phyloP scores from a whole-genome alignment of 2,329 filamentous ascomycete genomes.

The Beauveria australis region DNA sequence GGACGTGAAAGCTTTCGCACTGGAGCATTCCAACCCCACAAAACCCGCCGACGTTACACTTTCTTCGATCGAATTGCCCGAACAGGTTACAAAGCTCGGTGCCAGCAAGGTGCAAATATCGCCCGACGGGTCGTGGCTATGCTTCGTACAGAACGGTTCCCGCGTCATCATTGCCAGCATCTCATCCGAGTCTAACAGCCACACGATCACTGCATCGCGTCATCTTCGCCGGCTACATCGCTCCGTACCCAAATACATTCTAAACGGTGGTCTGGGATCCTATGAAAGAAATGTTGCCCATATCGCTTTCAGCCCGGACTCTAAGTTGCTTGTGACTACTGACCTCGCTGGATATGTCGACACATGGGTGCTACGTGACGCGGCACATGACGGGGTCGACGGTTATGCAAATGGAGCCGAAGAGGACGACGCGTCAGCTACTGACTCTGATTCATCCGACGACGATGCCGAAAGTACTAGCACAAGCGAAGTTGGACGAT shows the following conservation, averaged over 20 bases:
- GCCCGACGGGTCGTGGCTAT: constrained; percentile 62
- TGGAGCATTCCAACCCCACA: constrained; percentile 43
- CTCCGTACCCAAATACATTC: constrained; percentile 44
- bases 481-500: constrained; percentile 47
- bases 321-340: constrained; percentile 66
- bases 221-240: constrained; percentile 46
- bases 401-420: constrained; percentile 24
- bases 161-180: constrained; percentile 40
- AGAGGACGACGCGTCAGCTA: constrained; percentile 27
- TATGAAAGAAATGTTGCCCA: constrained; percentile 74
- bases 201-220: constrained; percentile 29
- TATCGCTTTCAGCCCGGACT: constrained; percentile 70
- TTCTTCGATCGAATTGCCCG: constrained; percentile 59
- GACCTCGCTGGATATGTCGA: constrained; percentile 83
- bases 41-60: constrained; percentile 57
- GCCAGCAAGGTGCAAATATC: constrained; percentile 64
- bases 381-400: constrained; percentile 21
- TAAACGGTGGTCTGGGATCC: constrained; percentile 58
- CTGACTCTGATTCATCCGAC: constrained; percentile 33
- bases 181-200: constrained; percentile 14
- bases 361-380: constrained; percentile 64
- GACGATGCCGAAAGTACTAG: constrained; percentile 37
- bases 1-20: constrained; percentile 69
- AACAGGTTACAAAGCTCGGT: constrained; percentile 48
- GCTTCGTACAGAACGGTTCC: constrained; percentile 53